Base-by-base conservation (phyloP, 2,329 filamentous ascomycete genomes). In the Pseudomassariella vexata region DNA sequence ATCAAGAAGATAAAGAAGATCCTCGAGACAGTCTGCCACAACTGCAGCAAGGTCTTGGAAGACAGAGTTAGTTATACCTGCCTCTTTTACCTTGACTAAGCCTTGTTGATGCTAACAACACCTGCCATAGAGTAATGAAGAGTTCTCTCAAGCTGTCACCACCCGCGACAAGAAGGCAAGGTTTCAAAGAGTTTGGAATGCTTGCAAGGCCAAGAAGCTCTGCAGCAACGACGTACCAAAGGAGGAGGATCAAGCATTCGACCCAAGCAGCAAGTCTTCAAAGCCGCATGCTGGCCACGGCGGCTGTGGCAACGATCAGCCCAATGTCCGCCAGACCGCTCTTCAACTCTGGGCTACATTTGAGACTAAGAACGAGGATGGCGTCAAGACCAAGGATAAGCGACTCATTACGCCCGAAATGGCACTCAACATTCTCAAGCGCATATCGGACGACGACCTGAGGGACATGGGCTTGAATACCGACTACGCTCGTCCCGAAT, bases 1-100 rank as follows among this genome's bases (percentile, higher is more conserved):
- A 84, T 99, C 67, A 94, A 86, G 62, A 96, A 96, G 70, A 89
- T 95, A 65, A 98, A 99, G 74, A 98, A 96, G 73, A 79, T 99
- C 51, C 72, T 98, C 61, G 94, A 98, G 74, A 92, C 89, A 49
- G 89, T 98, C 62, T 98, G 94, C 75, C 89, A 95, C 68, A 95
- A 94, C 63, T 98, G 94, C 73, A 90, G 89, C 66, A 94, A 92
- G 72, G 86, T 96, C 57, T 78, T 95, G 72, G 83, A 88, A 66
- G 89, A 96, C 76, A 85, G 87, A 82, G 90, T 96, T 82, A 87
- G 90, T 94, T 70, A 72, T 70, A 68, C 70, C 68, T 59, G 54
- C 57, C 63, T 66, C 61, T 70, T 69, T 65, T 72, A 64, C 51
- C 60, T 62, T 56, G 55, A 53, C 55, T 65, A 39, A 63, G 65